Base-by-base conservation (phyloP, 2,329 filamentous ascomycete genomes). In the Beauveria pseudobassiana region DNA sequence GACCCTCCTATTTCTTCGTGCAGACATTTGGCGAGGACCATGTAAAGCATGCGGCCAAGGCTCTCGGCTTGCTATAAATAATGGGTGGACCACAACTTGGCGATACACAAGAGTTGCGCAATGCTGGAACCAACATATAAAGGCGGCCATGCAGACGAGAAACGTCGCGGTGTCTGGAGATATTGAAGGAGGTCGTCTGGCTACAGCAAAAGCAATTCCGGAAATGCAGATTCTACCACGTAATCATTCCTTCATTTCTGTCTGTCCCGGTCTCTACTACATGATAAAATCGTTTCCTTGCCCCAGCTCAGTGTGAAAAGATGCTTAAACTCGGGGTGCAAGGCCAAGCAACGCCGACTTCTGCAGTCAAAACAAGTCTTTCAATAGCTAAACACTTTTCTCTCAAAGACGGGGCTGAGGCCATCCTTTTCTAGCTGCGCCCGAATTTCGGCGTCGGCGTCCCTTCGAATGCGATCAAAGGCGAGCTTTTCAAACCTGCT, bases 1-100 rank as follows among this genome's bases (percentile, higher is more conserved):
- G 95, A 99, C 74, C 95, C 78, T 96, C 91, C 65, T 99, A 99
- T 79, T 99, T 87, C 77, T 97, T 96, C 76, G 96, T 99, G 80
- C 88, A 93, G 42, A 87, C 86, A 18, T 99, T 99, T 73, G 85
- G 88, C 49, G 88, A 90, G 70, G 93, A 98, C 69, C 95, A 99
- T 76, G 83, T 98, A 67, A 87, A 91, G 69, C 91, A 96, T 77
- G 92, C 92, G 63, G 93, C 93, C 67, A 96, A 95, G 80, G 87
- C 91, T 72, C 78, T 97, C 61, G 73, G 72, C 22, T 69, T 62
- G 24, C 46, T 76, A 50, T 71, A 66, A 63, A 42, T 18, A 26
- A 45, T 18, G 30, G 3, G 16, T n/a, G 18, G 1, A 12, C 18
- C 18, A 20, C 34, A 28, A 9, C 3, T 18, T 20, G n/a, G 26